Evolutionary conservation across 768 basidiomycete genomes (phyloP), one percentile per base, ranked within the genome.

Genomic region (Phaeotremella skinneri): DNA sequence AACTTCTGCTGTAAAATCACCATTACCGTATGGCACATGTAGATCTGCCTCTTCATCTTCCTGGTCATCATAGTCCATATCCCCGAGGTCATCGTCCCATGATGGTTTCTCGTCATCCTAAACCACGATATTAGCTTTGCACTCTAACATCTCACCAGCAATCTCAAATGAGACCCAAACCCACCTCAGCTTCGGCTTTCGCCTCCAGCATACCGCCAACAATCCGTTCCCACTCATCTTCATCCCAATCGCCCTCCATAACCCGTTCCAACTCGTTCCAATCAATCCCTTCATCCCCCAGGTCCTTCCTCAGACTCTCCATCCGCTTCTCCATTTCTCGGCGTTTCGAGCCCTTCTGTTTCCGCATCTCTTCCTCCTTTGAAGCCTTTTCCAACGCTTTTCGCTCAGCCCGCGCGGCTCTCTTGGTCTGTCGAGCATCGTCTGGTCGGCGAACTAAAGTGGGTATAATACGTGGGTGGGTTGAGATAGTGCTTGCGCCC

Each of bases 201-300:
- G 13, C 13, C 21, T 79, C 84, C 69, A 91, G 90, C 25, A 97
- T 73, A 21, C 80, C 82, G 0, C 83, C 81, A 87, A 99, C 91
- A 73, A 90, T 88, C 32, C 75, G 78, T 63, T 96, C 91, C 70
- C 96, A 90, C 55, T 84, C 83, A 11, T 82, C 84, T 13, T 90
- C 87, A 68, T 97, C 91, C 88, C 90, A 98, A 45, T 97, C 92
- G 1, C 85, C 90, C 11, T 98, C 92, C 4, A 99, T 79, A 67
- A 94, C 84, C 64, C 80, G 79, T 73, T 90, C 87, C 56, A 96
- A 78, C 74, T 87, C 59, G 27, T 49, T 59, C 69, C 68, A 69
- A 52, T 75, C 72, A 20, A 72, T 54, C 14, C 62, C 64, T 0
- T 66, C 64, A 30, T 62, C 61, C 80, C 80, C 67, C 83, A 83